Evolutionary conservation across 306 rosid species (phyloP), one percentile per base, ranked within the genome.

Genomic region (Prunus mira): DNA sequence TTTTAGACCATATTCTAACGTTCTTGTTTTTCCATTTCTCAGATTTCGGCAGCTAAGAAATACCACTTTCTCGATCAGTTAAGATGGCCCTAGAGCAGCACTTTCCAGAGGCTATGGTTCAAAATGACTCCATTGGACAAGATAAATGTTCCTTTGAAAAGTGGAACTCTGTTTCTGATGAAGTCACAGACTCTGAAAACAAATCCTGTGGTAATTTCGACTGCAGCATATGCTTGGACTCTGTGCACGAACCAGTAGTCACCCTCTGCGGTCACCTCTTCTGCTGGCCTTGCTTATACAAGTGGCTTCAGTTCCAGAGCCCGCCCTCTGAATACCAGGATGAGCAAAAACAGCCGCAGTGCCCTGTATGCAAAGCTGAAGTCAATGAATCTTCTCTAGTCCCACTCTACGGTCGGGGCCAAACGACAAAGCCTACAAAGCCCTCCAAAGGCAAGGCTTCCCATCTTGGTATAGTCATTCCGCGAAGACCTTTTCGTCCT

Each of bases 251-350:
- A 60, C 98, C 98, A 1, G 98, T 95, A 65, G 93, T 92, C 51
- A 94, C 98, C n/a, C 96, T 92, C 18, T 95, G 98, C 65, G 98
- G 98, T 24, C 98, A 92, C 76, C 95, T 95, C 79, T 95, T 81
- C 77, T 95, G 98, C 90, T 95, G 98, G 98, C 93, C 97, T 34
- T 95, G 98, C 92, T 81, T 95, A 20, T 95, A 92, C 86, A 89
- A 88, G 74, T 95, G 98, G 98, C 87, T 92, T 56, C 82, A 83
- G 46, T 85, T 65, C 78, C 82, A 75, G 61, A 67, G n/a, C 32
- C 11, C n/a, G 20, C 63, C 87, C 34, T 24, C 80, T 9, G 87
- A 80, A 68, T 20, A 60, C 58, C 77, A 71, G 70, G 86, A 84
- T 14, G 82, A 68, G 46, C 84, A 61, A 63, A 80, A 46, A 69